These are phyloP conservation scores for Citeromyces matritensis DNA, from an alignment of 805 yeast genomes.

Conservation along the genomic window DNA sequence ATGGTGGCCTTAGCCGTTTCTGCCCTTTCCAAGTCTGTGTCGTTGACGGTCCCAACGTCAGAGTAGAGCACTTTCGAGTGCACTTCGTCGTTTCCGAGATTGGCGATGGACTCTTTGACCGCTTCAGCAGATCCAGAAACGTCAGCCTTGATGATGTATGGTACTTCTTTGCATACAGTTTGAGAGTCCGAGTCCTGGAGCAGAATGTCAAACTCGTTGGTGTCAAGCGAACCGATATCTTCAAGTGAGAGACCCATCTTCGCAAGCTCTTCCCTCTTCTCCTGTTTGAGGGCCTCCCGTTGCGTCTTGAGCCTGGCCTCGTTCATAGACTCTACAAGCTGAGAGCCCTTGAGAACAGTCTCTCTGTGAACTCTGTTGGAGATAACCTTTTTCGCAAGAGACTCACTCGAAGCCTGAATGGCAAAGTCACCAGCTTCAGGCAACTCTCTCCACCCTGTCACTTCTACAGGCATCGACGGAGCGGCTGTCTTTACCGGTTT, in stretches of 20 bases:
- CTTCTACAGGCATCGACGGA: constrained; percentile 83
- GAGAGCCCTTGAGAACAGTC: constrained; percentile 36
- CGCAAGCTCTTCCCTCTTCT: constrained; percentile 38
- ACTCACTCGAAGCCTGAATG: constrained; percentile 62
- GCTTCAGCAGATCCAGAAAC: constrained; percentile 95
- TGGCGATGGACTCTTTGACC: constrained; percentile 62
- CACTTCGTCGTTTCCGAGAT: constrained; percentile 82
- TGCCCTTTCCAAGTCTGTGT: constrained; percentile 53
- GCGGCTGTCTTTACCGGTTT: constrained; percentile 47
- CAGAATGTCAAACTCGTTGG: constrained; percentile 12
- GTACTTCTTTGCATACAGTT: constrained; percentile 18
- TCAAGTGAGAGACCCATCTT: constrained; percentile 43
- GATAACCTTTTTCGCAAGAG: constrained; percentile 60
- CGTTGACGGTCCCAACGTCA: constrained; percentile 69
- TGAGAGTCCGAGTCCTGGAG: constrained; percentile 5
- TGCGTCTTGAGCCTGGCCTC: constrained; percentile 42
- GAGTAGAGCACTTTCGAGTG: constrained; percentile 49
- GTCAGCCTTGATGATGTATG: constrained; percentile 76
- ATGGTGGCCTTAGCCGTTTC: constrained; percentile 57
- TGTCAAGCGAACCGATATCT: constrained; percentile 21
- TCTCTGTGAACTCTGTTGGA: constrained; percentile 44
- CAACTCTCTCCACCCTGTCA: constrained; percentile 87
- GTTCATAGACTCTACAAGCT: constrained; percentile 59
- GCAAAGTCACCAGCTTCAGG: constrained; percentile 87
- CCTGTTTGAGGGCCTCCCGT: constrained; percentile 34